Evolutionary conservation across 345 rosid genomes (phyloP), one percentile per base, ranked within the genome.

Genomic region (Rhizophora mangle): DNA sequence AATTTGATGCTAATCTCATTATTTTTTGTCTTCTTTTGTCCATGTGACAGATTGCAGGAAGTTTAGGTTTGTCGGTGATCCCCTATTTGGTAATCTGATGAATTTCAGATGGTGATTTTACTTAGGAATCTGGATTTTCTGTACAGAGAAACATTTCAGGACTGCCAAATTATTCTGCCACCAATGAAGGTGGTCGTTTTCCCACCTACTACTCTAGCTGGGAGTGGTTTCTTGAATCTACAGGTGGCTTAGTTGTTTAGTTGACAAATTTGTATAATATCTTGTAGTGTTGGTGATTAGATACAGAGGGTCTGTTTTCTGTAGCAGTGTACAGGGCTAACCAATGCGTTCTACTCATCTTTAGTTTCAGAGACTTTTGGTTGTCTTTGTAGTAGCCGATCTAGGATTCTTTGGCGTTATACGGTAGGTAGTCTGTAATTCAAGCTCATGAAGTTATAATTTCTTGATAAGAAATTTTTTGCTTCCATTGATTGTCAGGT

Each of bases 271-370:
- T 85, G 86, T 85, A 79, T 75, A 72, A 82, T 80, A 79, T 69
- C 20, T 34, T 16, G 62, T 68, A 78, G 82, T 64, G 64, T 59
- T 71, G 46, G 61, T 79, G 75, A 64, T 76, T 74, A 81, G 86
- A 49, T 59, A 49, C 63, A 63, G 57, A 57, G 66, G 74, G 67
- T 77, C 64, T 74, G 71, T 62, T 60, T 72, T 62, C 52, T 37
- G 60, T 68, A 70, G 76, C 75, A 36, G 66, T 85, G 89, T 81
- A 81, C 82, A 81, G 82, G 83, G 81, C 84, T 85, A 80, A 80
- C 85, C 69, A 27, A 30, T 51, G 72, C 79, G 34, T 19, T 43
- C 18, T 15, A 67, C 79, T 75, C 69, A 54, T 64, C 62, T 49
- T 24, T 72, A 67, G 80, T 67, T 62, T 65, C 59, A 8, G 68